Percentiles rank a stretch among this genome's conserved stretches.
Evolutionary conservation across 1,284 basidiomycete species (phyloP).

Genomic region (Athelia psychrophila): DNA sequence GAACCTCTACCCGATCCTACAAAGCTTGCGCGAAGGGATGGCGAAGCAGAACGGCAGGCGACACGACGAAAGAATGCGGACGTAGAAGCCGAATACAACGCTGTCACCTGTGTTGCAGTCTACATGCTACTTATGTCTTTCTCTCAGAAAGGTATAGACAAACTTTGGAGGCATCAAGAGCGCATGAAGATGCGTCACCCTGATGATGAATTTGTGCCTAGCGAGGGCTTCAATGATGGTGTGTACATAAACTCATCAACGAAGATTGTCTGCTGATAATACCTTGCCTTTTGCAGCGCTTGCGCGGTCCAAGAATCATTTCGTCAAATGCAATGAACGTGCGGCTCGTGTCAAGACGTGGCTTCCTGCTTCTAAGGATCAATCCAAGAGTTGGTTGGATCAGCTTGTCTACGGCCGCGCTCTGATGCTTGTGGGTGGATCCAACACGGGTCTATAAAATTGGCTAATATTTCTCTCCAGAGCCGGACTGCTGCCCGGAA

Average conservation of each 20-base stretch:
- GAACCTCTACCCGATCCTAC: constrained; percentile 73
- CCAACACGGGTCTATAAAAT: too few relatives aligned
- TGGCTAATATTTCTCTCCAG: constrained; percentile 38
- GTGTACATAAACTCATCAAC: constrained; percentile 13
- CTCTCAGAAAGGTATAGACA: constrained; percentile 87
- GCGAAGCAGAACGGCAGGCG: constrained; percentile 70
- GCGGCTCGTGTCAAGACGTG: constrained; percentile 78
- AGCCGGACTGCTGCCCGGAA: constrained; percentile 90
- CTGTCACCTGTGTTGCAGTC: constrained; percentile 83
- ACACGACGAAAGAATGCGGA: constrained; percentile 63
- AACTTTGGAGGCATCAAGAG: constrained; percentile 66
- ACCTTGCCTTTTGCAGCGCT: constrained; percentile 42
- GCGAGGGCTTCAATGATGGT: constrained; percentile 80
- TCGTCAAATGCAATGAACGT: constrained; percentile 74
- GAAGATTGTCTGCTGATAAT: neutral
- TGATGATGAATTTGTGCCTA: constrained; percentile 65
- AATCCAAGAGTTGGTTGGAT: constrained; percentile 73
- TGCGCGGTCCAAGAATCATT: constrained; percentile 75
- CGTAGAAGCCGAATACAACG: constrained; percentile 74
- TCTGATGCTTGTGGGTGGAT: constrained; percentile 48
- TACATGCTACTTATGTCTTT: constrained; percentile 95
- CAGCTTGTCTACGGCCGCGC: constrained; percentile 83
- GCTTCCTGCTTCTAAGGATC: constrained; percentile 71
- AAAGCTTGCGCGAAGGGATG: constrained; percentile 67
- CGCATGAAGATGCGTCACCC: constrained; percentile 76